Evolutionary conservation across 2,329 filamentous ascomycete genomes (phyloP).

Genomic region (Neopestalotiopsis sp.): DNA sequence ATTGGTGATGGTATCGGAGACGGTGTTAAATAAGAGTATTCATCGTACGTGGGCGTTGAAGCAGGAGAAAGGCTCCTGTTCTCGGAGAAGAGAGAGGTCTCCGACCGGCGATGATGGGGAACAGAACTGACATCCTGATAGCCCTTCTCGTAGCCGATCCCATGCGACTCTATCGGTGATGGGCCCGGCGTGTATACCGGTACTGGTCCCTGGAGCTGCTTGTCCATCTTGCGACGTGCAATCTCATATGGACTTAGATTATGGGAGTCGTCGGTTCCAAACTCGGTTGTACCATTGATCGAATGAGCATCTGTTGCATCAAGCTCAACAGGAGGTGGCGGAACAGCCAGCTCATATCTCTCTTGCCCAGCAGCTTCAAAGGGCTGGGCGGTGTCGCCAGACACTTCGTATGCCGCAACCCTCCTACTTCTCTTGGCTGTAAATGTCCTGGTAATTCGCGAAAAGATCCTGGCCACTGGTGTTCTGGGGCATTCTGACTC

Average conservation of each 20-base stretch:
- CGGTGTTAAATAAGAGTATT: constrained; percentile 36
- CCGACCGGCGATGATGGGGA: constrained; percentile 40
- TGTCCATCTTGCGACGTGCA: constrained; percentile 54
- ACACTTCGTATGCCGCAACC: constrained; percentile 27
- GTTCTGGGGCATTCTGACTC: constrained; percentile 40
- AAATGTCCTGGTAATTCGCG: constrained; percentile 40
- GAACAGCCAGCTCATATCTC: constrained; percentile 57
- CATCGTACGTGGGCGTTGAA: constrained; percentile 40
- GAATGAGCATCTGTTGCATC: constrained; percentile 47
- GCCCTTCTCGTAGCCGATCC: constrained; percentile 27
- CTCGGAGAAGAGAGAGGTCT: constrained; percentile 33
- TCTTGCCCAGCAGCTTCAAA: constrained; percentile 47
- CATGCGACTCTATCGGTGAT: constrained; percentile 34
- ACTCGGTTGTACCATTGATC: constrained; percentile 43
- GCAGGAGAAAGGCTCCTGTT: constrained; percentile 30
- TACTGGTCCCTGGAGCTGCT: constrained; percentile 54
- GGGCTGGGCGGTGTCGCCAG: constrained; percentile 38
- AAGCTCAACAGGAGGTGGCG: constrained; percentile 52
- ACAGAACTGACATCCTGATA: constrained; percentile 41
- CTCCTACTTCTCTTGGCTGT: constrained; percentile 39
- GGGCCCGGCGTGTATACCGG: constrained; percentile 53
- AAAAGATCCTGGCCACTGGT: constrained; percentile 47
- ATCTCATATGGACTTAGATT: constrained; percentile 55
- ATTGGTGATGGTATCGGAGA: constrained; percentile 50
- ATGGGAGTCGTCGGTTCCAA: constrained; percentile 45